A percentile compares a stretch with the other conserved stretches of the same genome.
phyloP scores from a whole-genome alignment of 306 rosid species.

The Urtica urens region DNA sequence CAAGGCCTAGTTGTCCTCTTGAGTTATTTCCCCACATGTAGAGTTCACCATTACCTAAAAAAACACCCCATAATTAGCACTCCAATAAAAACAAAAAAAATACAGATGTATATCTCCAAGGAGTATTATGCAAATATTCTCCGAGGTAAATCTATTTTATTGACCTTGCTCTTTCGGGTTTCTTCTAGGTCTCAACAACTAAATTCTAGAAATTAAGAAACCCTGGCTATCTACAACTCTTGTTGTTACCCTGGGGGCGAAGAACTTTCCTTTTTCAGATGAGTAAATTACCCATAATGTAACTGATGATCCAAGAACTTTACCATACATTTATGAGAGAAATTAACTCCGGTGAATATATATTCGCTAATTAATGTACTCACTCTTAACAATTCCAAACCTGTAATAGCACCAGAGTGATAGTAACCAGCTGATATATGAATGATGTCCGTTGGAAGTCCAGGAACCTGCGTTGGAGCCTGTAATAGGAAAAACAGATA shows the following conservation, averaged over 20 bases:
- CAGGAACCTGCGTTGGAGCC: conserved; percentile 62
- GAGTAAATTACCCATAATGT: too few relatives aligned
- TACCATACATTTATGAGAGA: too few relatives aligned
- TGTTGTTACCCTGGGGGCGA: too few relatives aligned
- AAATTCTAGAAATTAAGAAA: too few relatives aligned
- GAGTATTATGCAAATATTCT: background rate
- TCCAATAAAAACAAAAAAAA: background rate
- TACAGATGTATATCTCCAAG: background rate
- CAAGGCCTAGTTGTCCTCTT: conserved; percentile 88
- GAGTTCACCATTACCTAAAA: conserved; percentile 72
- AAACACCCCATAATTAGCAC: background rate
- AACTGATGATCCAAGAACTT: too few relatives aligned
- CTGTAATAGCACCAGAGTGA: conserved; percentile 84
- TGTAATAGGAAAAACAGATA: conserved; percentile 23
- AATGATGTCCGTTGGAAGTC: conserved; percentile 50
- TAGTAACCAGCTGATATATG: conserved; percentile 74
- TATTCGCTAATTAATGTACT: too few relatives aligned
- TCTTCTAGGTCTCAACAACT: too few relatives aligned
- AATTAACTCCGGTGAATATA: background rate
- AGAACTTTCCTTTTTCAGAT: too few relatives aligned
- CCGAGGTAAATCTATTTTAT: too few relatives aligned
- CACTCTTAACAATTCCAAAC: conserved; percentile 26
- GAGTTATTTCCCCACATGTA: conserved; percentile 92
- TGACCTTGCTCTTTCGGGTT: too few relatives aligned
- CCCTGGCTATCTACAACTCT: too few relatives aligned